phyloP scores from a whole-genome alignment of 805 yeast species.

The Tetrapisispora taiwanensis region DNA sequence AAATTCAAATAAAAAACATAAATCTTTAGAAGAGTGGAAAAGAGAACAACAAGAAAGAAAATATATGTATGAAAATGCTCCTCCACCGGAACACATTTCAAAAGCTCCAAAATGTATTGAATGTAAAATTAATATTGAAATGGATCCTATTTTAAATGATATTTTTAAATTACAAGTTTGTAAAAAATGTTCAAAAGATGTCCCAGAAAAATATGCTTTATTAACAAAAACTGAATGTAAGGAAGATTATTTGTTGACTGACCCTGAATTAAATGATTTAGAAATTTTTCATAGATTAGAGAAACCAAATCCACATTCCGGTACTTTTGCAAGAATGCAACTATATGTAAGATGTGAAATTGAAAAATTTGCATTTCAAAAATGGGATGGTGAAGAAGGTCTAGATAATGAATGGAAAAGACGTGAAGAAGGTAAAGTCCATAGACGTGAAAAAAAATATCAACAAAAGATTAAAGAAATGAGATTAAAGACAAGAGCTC shows the following conservation, averaged over 20 bases:
- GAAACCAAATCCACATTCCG: conserved; percentile 89
- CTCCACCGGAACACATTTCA: conserved; percentile 64
- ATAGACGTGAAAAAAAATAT: conserved; percentile 69
- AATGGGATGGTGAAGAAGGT: conserved; percentile 89
- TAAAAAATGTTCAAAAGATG: conserved; percentile 55
- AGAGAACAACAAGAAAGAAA: conserved; percentile 47
- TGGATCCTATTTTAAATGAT: conserved; percentile 60
- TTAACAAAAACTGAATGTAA: conserved; percentile 92
- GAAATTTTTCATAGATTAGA: conserved; percentile 64
- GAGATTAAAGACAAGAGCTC: conserved; percentile 88
- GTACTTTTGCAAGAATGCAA: conserved; percentile 86
- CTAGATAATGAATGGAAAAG: conserved; percentile 88
- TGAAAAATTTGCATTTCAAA: conserved; percentile 85
- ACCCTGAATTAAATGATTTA: conserved; percentile 75
- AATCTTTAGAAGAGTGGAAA: conserved; percentile 46
- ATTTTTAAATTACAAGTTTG: conserved; percentile 75
- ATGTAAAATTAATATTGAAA: conserved; percentile 62
- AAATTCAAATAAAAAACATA: conserved; percentile 21
- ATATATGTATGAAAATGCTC: conserved; percentile 43
- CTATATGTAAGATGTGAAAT: conserved; percentile 80
- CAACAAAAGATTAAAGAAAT: conserved; percentile 71
- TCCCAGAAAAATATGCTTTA: conserved; percentile 82
- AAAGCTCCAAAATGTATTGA: conserved; percentile 77
- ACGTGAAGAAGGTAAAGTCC: conserved; percentile 61
- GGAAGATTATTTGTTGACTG: conserved; percentile 87